Percentiles rank a stretch among this genome's conserved stretches.
Conservation (phyloP, 2,329 filamentous ascomycete genomes). For the Penicillium verrucosum region DNA sequence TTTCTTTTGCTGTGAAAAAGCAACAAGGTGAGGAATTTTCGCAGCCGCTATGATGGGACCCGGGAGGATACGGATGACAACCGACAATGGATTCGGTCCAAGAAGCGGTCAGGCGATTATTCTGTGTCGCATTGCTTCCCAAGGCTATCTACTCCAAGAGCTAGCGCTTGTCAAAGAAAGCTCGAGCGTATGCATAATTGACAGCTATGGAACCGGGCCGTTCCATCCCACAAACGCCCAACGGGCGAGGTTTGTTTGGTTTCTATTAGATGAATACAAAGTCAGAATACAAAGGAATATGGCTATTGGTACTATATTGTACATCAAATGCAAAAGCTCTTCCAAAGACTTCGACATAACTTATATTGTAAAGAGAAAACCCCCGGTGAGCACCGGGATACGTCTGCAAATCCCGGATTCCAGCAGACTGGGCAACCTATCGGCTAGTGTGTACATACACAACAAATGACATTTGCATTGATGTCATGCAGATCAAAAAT, state of each 20-base stretch:
- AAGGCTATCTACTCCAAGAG: neutral
- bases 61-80: neutral
- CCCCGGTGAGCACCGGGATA: neutral
- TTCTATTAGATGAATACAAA: neutral
- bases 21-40: neutral
- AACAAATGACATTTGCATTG: neutral
- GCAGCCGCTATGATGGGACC: neutral
- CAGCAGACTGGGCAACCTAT: constrained; percentile 1
- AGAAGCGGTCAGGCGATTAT: constrained; percentile 10
- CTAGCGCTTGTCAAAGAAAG: neutral
- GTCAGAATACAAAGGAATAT: neutral
- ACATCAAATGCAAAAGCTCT: neutral
- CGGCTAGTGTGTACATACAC: neutral
- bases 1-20: neutral
- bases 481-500: constrained; percentile 1
- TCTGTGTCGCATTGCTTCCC: neutral
- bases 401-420: neutral
- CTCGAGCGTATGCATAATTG: constrained; percentile 2
- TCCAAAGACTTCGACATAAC: neutral
- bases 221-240: constrained; percentile 8
- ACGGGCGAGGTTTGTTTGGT: constrained; percentile 4
- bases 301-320: neutral
- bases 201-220: constrained; percentile 7
- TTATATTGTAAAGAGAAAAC: neutral
- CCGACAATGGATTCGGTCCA: constrained; percentile 2